Evolutionary conservation across 2,329 filamentous ascomycete species (phyloP).

Genomic region (Fusarium sp.): DNA sequence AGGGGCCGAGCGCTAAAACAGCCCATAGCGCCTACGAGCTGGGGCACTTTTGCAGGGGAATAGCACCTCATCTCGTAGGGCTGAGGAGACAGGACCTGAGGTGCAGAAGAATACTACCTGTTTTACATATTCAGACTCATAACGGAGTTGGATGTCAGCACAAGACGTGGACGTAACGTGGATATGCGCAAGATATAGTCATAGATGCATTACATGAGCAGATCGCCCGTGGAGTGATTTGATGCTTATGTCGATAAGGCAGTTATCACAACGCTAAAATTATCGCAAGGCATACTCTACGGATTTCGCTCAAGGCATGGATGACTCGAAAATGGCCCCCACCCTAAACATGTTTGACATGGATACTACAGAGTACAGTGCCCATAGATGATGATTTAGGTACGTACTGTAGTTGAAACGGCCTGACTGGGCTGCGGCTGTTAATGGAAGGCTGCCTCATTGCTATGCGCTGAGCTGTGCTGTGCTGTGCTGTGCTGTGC

Average conservation of each 20-base stretch:
- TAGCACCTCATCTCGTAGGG: slow-evolving; percentile 22
- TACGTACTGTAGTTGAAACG: background rate
- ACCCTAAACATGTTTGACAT: slow-evolving; percentile 5
- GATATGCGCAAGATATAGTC: no score
- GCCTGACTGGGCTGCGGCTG: slow-evolving; percentile 12
- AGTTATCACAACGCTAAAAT: no score
- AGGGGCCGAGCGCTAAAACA: background rate
- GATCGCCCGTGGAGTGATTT: no score
- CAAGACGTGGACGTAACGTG: background rate
- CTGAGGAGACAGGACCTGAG: slow-evolving; percentile 14
- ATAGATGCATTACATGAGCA: no score
- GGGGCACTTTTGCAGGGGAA: slow-evolving; percentile 9
- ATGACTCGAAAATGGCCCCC: slow-evolving; percentile 27
- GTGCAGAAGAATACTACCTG: background rate
- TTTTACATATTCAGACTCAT: no score
- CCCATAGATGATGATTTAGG: no score
- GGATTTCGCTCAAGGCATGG: slow-evolving; percentile 10
- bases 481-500: slow-evolving; percentile 18
- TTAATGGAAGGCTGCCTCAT: slow-evolving; percentile 33
- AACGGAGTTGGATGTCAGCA: background rate
- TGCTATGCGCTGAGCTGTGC: slow-evolving; percentile 1
- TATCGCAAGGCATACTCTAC: slow-evolving; percentile 24
- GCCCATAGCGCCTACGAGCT: background rate
- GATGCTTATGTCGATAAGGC: no score
- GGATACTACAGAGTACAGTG: no score